Evolutionary conservation across 2,329 filamentous ascomycete species (phyloP), one percentile per base, ranked within the genome.

Genomic region (Acephala macrosclerotiorum): DNA sequence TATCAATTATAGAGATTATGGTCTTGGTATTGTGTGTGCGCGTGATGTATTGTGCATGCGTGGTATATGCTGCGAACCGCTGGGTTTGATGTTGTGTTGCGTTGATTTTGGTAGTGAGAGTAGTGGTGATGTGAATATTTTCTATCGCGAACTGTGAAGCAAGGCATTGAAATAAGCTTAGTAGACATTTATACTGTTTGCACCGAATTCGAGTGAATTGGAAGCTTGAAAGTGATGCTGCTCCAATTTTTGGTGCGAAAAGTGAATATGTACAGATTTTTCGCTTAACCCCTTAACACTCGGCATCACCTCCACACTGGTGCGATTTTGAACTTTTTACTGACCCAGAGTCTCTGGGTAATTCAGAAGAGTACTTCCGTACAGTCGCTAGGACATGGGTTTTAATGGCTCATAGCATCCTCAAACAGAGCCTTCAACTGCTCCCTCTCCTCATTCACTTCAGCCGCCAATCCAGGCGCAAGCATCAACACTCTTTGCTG

Each of bases 401-500:
- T 29, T 57, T 49, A 87, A 75, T 84, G 85, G 64, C 81, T 80
- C 81, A 88, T 77, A 33, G 84, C 82, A 71, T 84, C 79, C 73
- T 94, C 91, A 78, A 95, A 92, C 69, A 96, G 76, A 12, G 76
- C 78, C 68, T 88, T 84, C 73, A 96, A 78, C 79, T 94, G 90
- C 63, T 92, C 90, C 77, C 85, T 88, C 78, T 95, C 91, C 57
- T 84, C 82, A 73, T 89, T 83, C 56, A 92, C 78, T 75, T 94
- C 91, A 71, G 85, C 86, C 45, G 87, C 88, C 73, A 99, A 78
- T 29, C 87, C 94, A 0, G 96, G 96, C 35, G 96, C 96, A 68
- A 99, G 80, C 90, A 94, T 96, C 75, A 99, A 78, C 63, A 99
- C 96, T 70, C 96, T 84, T 63, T 89, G 88, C 81, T 99, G 96